Conservation (phyloP, 2,329 filamentous ascomycete genomes). For the Thermothelomyces thermophilus region DNA sequence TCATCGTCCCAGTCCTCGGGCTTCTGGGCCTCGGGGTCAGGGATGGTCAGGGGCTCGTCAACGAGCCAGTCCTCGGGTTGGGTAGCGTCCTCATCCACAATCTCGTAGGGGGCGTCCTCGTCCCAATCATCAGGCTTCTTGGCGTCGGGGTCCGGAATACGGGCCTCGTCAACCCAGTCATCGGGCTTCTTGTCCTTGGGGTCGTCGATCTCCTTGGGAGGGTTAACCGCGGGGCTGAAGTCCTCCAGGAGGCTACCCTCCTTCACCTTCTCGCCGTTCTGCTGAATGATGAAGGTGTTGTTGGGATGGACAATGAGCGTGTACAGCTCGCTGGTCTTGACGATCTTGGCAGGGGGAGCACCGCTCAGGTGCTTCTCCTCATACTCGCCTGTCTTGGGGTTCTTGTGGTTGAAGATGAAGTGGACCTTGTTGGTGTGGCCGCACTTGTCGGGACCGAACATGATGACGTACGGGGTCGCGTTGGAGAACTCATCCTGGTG, state of each 20-base stretch:
- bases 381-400: conserved; percentile 98
- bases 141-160: conserved; percentile 86
- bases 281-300: conserved; percentile 88
- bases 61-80: conserved; percentile 96
- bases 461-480: conserved; percentile 95
- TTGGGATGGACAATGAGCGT: conserved; percentile 94
- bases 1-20: conserved; percentile 99
- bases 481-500: conserved; percentile 98
- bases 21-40: conserved; percentile 94
- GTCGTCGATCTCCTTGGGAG: conserved; percentile 89
- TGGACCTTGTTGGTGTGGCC: conserved; percentile 96
- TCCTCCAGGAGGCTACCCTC: conserved; percentile 89
- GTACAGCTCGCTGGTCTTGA: conserved; percentile 91
- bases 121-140: conserved; percentile 99
- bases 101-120: conserved; percentile 94
- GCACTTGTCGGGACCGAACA: conserved; percentile 99
- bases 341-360: conserved; percentile 77
- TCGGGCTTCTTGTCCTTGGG: conserved; percentile 88
- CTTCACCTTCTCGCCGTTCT: conserved; percentile 84
- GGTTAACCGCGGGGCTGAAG: conserved; percentile 91
- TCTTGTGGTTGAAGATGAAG: conserved; percentile 99
- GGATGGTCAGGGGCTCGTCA: conserved; percentile 71
- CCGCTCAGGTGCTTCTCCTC: conserved; percentile 97
- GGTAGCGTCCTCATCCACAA: conserved; percentile 85
- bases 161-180: conserved; percentile 90